These are phyloP conservation scores for Aspergillus thermomutatus DNA, from an alignment of 2,329 filamentous ascomycete species.

Conservation along the genomic window DNA sequence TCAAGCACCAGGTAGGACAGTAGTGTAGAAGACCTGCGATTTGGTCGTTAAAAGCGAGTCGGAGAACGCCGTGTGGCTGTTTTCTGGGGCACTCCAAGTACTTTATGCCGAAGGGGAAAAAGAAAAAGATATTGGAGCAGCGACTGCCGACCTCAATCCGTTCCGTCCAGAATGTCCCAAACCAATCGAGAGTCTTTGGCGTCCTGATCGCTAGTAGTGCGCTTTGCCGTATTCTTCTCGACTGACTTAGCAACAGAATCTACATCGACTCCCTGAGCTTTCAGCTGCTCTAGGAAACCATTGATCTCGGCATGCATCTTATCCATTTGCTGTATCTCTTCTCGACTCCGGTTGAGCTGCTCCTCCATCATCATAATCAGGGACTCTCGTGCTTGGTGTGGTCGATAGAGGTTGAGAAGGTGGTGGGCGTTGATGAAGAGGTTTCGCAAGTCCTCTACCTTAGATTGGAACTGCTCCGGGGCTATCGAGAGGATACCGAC, in stretches of 20 bases:
- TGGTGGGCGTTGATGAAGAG: constrained; percentile 90
- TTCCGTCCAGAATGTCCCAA: constrained; percentile 40
- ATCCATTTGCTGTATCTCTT: constrained; percentile 75
- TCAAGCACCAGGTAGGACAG: neutral
- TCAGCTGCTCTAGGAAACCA: constrained; percentile 33
- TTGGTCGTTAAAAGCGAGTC: neutral
- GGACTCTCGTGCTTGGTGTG: constrained; percentile 86
- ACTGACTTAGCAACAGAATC: constrained; percentile 7
- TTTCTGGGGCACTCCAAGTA: neutral
- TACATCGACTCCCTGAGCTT: constrained; percentile 26
- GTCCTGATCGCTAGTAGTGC: constrained; percentile 14
- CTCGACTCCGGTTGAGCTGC: constrained; percentile 67
- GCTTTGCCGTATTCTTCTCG: constrained; percentile 4
- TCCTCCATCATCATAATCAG: constrained; percentile 85
- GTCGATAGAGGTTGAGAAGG: constrained; percentile 88
- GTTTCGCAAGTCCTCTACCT: constrained; percentile 74
- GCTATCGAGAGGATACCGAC: constrained; percentile 67
- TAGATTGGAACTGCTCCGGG: constrained; percentile 64
- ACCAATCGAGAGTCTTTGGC: constrained; percentile 31
- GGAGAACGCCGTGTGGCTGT: neutral
- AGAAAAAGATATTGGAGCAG: neutral
- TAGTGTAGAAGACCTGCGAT: neutral
- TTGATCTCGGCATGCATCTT: constrained; percentile 68
- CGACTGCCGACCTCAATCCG: constrained; percentile 16
- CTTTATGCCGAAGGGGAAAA: neutral